Conservation (phyloP, 225 moss, liverwort and hornwort species). For the Sphagnum contortum region DNA sequence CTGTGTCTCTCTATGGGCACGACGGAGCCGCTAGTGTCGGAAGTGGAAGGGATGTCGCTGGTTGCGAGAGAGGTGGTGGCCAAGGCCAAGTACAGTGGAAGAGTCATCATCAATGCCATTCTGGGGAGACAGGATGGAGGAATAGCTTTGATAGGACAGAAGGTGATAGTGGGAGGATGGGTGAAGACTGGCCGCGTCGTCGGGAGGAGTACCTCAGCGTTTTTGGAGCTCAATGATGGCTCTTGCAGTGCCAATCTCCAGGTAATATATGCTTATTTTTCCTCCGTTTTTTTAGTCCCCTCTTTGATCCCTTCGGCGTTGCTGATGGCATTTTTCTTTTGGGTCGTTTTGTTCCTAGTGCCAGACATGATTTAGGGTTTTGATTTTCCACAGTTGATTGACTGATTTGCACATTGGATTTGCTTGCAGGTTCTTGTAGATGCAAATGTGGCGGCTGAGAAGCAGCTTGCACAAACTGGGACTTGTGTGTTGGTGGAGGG, state of each 20-base stretch:
- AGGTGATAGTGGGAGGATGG: conserved; percentile 76
- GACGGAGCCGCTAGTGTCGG: too few species aligned
- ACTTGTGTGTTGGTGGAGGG: conserved; percentile 72
- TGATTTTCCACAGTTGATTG: not conserved
- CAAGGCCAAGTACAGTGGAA: conserved; percentile 57
- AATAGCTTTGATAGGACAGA: conserved; percentile 61
- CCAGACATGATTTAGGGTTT: not conserved
- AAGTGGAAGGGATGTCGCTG: too few species aligned
- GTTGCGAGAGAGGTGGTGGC: conserved; percentile 34
- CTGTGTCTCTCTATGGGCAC: too few species aligned
- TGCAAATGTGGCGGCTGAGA: conserved; percentile 37
- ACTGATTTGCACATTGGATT: too few species aligned
- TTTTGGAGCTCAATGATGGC: conserved; percentile 92
- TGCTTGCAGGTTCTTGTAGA: conserved; percentile 61
- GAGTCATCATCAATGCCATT: conserved; percentile 67
- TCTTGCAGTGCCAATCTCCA: conserved; percentile 80
- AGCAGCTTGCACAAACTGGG: conserved; percentile 55
- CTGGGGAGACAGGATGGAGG: conserved; percentile 75
- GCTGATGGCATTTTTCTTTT: not conserved
- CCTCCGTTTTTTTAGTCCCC: not conserved
- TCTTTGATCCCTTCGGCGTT: not conserved
- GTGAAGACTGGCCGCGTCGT: conserved; percentile 88
- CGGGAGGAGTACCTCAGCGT: conserved; percentile 48
- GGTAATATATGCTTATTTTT: conserved; percentile 11
- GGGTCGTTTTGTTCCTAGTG: not conserved